These are phyloP conservation scores for Neopestalotiopsis sp. DNA, from an alignment of 2,329 filamentous ascomycete species.

Conservation along the genomic window DNA sequence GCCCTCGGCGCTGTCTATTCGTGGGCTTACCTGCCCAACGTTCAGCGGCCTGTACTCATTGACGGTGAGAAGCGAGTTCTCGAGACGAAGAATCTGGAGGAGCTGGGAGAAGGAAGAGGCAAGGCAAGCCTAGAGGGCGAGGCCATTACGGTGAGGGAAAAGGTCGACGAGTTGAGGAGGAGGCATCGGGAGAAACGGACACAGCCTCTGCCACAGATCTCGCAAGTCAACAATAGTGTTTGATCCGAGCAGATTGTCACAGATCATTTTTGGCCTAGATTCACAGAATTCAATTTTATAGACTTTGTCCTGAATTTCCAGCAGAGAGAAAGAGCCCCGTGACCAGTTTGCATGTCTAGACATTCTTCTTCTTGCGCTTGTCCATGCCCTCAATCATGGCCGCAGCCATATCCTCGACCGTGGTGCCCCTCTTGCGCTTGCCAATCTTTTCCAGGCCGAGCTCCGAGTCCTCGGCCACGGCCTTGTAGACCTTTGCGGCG, in stretches of 20 bases:
- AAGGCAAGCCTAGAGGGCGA: constrained; percentile 51
- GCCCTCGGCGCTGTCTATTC: constrained; percentile 54
- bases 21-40: constrained; percentile 57
- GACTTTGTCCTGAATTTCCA: neutral
- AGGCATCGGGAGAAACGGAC: constrained; percentile 17
- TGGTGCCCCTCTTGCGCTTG: constrained; percentile 60
- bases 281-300: neutral
- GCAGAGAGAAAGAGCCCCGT: too few relatives aligned
- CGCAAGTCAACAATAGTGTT: neutral
- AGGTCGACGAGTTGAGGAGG: constrained; percentile 29
- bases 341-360: neutral
- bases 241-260: neutral
- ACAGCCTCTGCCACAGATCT: neutral
- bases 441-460: constrained; percentile 65
- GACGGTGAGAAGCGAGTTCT: constrained; percentile 41
- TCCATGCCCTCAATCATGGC: constrained; percentile 37
- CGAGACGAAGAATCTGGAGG: constrained; percentile 55
- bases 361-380: constrained; percentile 39
- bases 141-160: constrained; percentile 49
- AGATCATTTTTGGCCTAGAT: neutral
- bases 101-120: constrained; percentile 54
- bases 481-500: constrained; percentile 65
- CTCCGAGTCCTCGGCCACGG: constrained; percentile 62
- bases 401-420: constrained; percentile 61
- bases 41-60: constrained; percentile 46